Evolutionary conservation across 2,329 filamentous ascomycete genomes (phyloP).

Genomic region (Xylariaceae sp.): DNA sequence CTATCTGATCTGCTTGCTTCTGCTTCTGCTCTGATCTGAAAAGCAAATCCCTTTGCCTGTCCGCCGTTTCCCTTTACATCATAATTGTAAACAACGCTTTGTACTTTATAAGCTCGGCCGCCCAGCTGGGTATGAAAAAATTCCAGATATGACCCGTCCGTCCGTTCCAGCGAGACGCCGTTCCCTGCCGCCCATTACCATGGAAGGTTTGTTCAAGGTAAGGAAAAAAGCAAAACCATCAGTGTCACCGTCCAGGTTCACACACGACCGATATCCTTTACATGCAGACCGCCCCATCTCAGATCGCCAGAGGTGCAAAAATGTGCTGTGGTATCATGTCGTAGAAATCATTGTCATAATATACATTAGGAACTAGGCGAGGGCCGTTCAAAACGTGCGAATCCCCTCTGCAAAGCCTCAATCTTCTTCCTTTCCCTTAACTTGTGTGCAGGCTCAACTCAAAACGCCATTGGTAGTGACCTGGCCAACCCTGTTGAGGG

Average conservation of each 20-base stretch:
- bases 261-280: slow-evolving; percentile 11
- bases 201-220: background rate
- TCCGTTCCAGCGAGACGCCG: slow-evolving; percentile 26
- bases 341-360: slow-evolving; percentile 35
- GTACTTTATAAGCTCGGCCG: slow-evolving; percentile 5
- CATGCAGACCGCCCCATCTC: slow-evolving; percentile 10
- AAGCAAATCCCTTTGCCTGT: background rate
- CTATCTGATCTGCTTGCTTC: no score
- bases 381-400: background rate
- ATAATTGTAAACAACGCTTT: slow-evolving; percentile 1
- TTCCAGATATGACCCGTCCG: slow-evolving; percentile 3
- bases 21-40: no score
- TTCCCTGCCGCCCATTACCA: background rate
- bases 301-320: slow-evolving; percentile 11
- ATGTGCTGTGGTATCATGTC: slow-evolving; percentile 27
- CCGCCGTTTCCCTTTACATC: background rate
- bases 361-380: slow-evolving; percentile 29
- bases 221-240: background rate
- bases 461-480: slow-evolving; percentile 27
- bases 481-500: slow-evolving; percentile 30
- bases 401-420: background rate
- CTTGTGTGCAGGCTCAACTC: slow-evolving; percentile 6
- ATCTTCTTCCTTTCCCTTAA: slow-evolving; percentile 2
- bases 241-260: slow-evolving; percentile 1
- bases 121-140: slow-evolving; percentile 3